A percentile compares a stretch with the other conserved stretches of the same genome.
Evolutionary conservation across 176 grass and related monocot genomes (phyloP).

Genomic region (Musa beccarii): DNA sequence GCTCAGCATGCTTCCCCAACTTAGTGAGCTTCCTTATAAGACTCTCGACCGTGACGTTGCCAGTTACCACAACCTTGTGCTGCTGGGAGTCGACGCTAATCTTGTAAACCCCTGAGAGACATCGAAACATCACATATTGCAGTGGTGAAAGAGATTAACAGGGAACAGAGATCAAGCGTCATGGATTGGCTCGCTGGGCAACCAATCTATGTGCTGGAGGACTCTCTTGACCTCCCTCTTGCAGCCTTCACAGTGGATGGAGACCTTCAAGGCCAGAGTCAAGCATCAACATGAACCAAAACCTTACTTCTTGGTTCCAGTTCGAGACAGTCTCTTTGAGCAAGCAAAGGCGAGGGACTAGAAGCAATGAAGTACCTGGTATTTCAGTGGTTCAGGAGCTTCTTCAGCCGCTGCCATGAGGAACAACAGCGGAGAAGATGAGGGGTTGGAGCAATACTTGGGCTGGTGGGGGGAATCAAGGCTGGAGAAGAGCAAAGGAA

Average conservation of each 20-base stretch:
- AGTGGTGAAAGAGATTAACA: not conserved
- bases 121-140: not conserved
- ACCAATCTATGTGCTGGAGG: conserved; percentile 56
- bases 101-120: conserved; percentile 49
- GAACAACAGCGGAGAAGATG: too few species aligned
- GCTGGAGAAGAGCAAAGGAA: not conserved
- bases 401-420: not conserved
- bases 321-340: too few species aligned
- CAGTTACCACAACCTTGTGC: conserved; percentile 67
- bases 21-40: conserved; percentile 57
- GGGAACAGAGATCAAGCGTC: too few species aligned
- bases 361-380: not conserved
- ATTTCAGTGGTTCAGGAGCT: not conserved
- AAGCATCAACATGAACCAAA: not conserved
- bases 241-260: conserved; percentile 94
- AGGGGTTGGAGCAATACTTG: not conserved
- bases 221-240: conserved; percentile 91
- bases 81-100: conserved; percentile 56
- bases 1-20: conserved; percentile 50
- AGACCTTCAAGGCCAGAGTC: conserved; percentile 65
- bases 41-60: conserved; percentile 33
- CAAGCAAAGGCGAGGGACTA: not conserved
- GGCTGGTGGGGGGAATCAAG: not conserved
- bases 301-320: too few species aligned
- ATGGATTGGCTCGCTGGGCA: not conserved